A percentile compares a stretch with the other conserved stretches of the same genome.
These are phyloP conservation scores for Populus euphratica DNA, from an alignment of 345 rosid species.

Conservation along the genomic window DNA sequence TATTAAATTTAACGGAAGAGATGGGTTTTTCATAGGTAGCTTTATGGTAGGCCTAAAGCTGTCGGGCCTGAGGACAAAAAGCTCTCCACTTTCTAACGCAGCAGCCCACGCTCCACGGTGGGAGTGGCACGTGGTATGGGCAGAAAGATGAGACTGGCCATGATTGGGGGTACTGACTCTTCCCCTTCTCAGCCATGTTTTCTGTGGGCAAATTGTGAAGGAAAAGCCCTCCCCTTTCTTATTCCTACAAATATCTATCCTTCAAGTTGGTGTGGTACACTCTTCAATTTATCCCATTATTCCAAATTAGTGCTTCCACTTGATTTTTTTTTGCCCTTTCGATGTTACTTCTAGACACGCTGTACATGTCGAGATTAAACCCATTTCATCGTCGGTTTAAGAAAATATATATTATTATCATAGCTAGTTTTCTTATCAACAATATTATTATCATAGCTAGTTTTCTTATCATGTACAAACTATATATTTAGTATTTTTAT, in stretches of 20 bases:
- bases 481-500: too few species aligned
- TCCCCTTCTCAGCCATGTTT: conserved; percentile 2
- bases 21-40: conserved; percentile 15
- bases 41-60: conserved; percentile 36
- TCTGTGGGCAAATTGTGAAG: not conserved
- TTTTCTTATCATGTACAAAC: too few species aligned
- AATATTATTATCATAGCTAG: too few species aligned
- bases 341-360: too few species aligned
- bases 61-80: conserved; percentile 30
- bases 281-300: too few species aligned
- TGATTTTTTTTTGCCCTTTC: too few species aligned
- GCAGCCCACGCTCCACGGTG: conserved; percentile 28
- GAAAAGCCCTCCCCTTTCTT: not conserved
- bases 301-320: too few species aligned
- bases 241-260: not conserved
- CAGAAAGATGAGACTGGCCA: conserved; percentile 20
- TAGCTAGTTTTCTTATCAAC: too few species aligned
- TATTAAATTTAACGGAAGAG: not conserved
- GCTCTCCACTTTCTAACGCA: conserved; percentile 35
- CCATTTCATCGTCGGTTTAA: too few species aligned
- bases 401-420: too few species aligned
- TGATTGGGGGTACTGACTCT: conserved; percentile 20
- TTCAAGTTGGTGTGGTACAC: too few species aligned
- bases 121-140: conserved; percentile 48
- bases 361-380: too few species aligned